phyloP scores from a whole-genome alignment of 768 basidiomycete genomes.

The Hirschioporus abietinus region DNA sequence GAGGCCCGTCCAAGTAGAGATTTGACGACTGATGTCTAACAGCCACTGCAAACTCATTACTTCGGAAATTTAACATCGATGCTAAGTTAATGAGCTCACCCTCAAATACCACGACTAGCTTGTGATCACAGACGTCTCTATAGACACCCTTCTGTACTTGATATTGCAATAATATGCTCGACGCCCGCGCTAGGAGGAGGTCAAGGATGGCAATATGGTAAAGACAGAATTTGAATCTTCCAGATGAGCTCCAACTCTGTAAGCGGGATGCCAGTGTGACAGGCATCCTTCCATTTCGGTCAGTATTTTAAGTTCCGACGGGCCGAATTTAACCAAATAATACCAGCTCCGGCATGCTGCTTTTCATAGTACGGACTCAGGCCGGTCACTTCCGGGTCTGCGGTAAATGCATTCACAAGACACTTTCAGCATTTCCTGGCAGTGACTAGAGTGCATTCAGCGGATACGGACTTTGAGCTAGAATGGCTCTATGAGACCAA shows the following conservation, averaged over 20 bases:
- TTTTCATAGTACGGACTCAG: not conserved
- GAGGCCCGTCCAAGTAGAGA: not conserved
- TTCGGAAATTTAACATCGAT: constrained; percentile 1
- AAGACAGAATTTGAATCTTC: not conserved
- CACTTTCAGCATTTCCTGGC: too few species aligned
- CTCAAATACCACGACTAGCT: not conserved
- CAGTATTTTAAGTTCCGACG: not conserved
- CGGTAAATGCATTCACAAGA: too few species aligned
- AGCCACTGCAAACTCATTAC: not conserved
- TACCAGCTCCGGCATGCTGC: not conserved
- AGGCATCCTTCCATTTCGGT: not conserved
- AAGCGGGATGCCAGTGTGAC: not conserved
- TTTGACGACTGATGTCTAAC: not conserved
- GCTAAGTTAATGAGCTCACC: not conserved
- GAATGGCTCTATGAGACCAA: too few species aligned
- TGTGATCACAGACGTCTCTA: not conserved
- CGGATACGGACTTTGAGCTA: too few species aligned
- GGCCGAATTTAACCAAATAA: not conserved
- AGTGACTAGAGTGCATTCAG: too few species aligned
- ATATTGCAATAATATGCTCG: not conserved
- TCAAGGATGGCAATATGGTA: not conserved
- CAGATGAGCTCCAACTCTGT: not conserved
- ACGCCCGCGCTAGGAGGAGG: not conserved
- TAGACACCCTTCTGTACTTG: not conserved
- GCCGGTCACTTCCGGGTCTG: not conserved